phyloP scores from a whole-genome alignment of 192 early-diverging fungal species.

The Geranomyces michiganensis region DNA sequence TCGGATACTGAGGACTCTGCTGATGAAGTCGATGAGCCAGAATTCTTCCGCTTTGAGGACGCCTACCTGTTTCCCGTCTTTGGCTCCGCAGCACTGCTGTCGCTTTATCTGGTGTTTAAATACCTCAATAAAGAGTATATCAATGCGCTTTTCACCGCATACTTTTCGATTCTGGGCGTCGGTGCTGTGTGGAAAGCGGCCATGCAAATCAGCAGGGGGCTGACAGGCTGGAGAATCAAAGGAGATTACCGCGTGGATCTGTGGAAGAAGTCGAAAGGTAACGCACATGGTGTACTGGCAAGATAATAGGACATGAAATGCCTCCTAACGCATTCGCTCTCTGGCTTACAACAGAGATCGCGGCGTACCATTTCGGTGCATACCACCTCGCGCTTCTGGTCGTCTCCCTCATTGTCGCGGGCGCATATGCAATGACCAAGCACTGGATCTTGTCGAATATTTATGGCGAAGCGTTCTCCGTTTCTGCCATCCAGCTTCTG shows the following conservation, averaged over 20 bases:
- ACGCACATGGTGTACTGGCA: background rate
- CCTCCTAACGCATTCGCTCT: background rate
- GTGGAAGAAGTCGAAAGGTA: conserved; percentile 69
- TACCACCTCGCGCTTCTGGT: conserved; percentile 68
- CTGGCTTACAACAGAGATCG: conserved; percentile 31
- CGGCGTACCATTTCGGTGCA: conserved; percentile 51
- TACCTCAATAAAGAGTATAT: conserved; percentile 84
- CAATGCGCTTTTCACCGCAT: conserved; percentile 78
- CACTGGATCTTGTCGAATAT: conserved; percentile 93
- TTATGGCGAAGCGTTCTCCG: conserved; percentile 84
- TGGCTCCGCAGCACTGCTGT: conserved; percentile 80
- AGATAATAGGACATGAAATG: no score
- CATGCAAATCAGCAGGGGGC: conserved; percentile 52
- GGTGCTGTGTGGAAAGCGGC: conserved; percentile 70
- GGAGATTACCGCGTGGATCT: conserved; percentile 73
- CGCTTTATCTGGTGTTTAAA: conserved; percentile 85
- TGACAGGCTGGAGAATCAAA: conserved; percentile 63
- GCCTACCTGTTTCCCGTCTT: conserved; percentile 93
- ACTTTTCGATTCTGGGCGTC: conserved; percentile 82
- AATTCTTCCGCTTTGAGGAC: conserved; percentile 83
- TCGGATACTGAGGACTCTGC: conserved; percentile 53
- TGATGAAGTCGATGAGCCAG: conserved; percentile 56
- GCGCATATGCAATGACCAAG: conserved; percentile 80
- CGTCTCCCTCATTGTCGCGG: conserved; percentile 62
- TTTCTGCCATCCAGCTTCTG: conserved; percentile 82